Evolutionary conservation across 371 early-diverging fungal genomes (phyloP).

Genomic region (Furculomyces boomerangus): DNA sequence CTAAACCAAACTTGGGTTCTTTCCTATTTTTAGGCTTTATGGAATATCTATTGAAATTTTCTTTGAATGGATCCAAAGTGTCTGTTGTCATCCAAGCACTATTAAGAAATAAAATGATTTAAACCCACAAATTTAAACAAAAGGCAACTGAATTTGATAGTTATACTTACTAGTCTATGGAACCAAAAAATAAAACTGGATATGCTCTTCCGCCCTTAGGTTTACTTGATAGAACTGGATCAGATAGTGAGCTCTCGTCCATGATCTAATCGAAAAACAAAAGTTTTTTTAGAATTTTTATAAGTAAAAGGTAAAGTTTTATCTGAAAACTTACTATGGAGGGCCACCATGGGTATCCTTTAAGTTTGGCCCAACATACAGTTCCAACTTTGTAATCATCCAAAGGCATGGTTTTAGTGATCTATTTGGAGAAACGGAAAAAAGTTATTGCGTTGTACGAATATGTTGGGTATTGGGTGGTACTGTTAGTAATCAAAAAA

Average conservation of each 20-base stretch:
- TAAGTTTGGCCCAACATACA: conserved; percentile 25
- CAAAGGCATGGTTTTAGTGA: background rate
- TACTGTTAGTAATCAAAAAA: background rate
- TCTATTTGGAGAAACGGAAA: background rate
- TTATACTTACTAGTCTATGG: conserved; percentile 24
- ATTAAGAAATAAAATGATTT: background rate
- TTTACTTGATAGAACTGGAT: conserved; percentile 20
- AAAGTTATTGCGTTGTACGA: background rate
- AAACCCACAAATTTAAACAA: background rate
- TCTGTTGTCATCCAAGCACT: conserved; percentile 27
- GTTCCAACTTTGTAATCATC: conserved; percentile 8
- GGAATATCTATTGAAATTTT: conserved; percentile 18
- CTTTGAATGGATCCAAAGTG: conserved; percentile 20
- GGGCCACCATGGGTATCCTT: conserved; percentile 28
- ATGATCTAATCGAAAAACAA: conserved; percentile 14
- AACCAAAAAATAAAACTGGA: conserved; percentile 25
- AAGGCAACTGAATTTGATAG: background rate
- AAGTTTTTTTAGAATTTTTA: background rate
- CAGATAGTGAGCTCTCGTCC: conserved; percentile 9
- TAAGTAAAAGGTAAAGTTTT: no score
- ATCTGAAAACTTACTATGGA: conserved; percentile 22
- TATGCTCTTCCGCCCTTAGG: conserved; percentile 20
- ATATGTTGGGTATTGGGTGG: background rate
- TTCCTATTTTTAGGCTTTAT: conserved; percentile 23
- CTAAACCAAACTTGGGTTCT: conserved; percentile 22